These are phyloP conservation scores for Trebouxia gelatinosa DNA, from an alignment of 163 green algal genomes.

Conservation along the genomic window DNA sequence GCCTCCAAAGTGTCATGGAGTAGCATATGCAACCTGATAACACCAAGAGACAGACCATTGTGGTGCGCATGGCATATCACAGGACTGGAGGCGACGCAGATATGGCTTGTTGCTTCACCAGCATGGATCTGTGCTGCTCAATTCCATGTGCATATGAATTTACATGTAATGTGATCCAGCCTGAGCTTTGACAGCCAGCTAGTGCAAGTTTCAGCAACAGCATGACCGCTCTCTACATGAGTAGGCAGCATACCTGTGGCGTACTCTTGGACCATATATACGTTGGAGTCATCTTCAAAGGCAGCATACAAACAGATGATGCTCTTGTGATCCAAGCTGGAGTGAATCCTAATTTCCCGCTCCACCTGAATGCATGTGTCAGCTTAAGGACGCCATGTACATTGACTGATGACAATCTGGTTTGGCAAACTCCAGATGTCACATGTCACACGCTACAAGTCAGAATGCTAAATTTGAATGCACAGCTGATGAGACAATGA, in stretches of 20 bases:
- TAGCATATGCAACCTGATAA: neutral
- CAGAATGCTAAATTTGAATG: too few species aligned
- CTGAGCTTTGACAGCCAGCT: neutral
- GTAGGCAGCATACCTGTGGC: slow-evolving; percentile 32
- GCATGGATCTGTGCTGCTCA: neutral
- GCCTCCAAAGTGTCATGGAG: neutral
- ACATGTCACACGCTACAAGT: too few species aligned
- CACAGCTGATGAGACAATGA: too few species aligned
- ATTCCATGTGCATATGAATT: neutral
- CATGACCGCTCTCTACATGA: neutral
- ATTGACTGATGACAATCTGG: too few species aligned
- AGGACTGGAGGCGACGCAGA: too few species aligned
- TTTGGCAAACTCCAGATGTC: too few species aligned
- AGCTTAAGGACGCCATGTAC: too few species aligned
- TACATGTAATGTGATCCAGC: neutral
- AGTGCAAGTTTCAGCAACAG: neutral
- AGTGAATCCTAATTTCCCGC: slow-evolving; percentile 78
- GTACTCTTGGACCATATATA: slow-evolving; percentile 73
- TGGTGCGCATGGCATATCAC: neutral
- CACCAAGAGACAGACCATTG: neutral
- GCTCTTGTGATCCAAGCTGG: slow-evolving; percentile 63
- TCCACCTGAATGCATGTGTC: slow-evolving; percentile 74
- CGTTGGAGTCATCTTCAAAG: slow-evolving; percentile 73
- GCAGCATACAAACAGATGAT: slow-evolving; percentile 76
- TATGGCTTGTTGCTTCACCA: neutral